Base-by-base conservation (phyloP, 306 rosid genomes). In the Pachyrhizus erosus region DNA sequence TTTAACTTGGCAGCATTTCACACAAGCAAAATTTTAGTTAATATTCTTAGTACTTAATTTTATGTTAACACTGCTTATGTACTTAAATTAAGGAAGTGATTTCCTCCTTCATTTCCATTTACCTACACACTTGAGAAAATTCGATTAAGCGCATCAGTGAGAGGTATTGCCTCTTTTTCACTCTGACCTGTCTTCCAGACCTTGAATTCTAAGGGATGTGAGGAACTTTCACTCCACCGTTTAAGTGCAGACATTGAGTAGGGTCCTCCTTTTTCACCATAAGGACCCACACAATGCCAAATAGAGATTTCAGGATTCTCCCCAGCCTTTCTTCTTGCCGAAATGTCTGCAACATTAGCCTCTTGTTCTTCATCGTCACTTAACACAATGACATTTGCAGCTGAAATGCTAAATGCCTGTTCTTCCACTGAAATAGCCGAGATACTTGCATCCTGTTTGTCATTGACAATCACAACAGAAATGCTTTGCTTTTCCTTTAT, bases 111-210 rank as follows among this genome's bases (percentile, higher is more conserved):
- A 21, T 65, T 24, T 37, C 23, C 71, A 27, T 60, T 69, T 75
- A 39, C 61, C 78, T 77, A 29, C 42, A 0, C 14, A 8, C 39
- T 15, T 29, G 73, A 74, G 43, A 78, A 85, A 69, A 13, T 11
- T 62, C 17, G 81, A 40, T 55, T 54, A 70, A 93, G 85, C 12
- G 91, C 94, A 39, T 88, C 93, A 2, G 40, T 39, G 42, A 92
- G 87, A 82, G 60, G 77, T 77, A 89, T 80, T 60, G 92, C 97
- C 33, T 89, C 82, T 46, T 54, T 64, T 80, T 89, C 84, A 73
- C 86, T 90, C 88, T 90, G 90, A 55, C 87, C 93, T 70, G 48
- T 72, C 87, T 84, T 92, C 94, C 97, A 92, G 20, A 92, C 91
- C 81, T 83, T 90, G 72, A 83, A 87, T 78, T 88, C 31, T 73